Evolutionary conservation across 225 moss, liverwort and hornwort genomes (phyloP).

Genomic region (Antitrichia curtipendula): DNA sequence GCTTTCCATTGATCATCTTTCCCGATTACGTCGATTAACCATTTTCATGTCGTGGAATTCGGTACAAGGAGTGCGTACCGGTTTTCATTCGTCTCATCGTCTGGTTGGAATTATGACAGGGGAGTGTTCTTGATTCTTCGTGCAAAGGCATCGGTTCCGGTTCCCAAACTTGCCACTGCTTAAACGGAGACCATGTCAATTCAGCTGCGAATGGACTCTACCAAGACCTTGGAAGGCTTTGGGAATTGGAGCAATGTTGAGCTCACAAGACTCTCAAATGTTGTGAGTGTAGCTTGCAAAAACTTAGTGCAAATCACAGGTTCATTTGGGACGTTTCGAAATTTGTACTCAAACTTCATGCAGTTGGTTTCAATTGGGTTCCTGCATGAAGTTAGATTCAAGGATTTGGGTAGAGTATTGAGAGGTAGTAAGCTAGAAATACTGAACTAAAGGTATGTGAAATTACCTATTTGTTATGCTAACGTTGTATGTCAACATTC

Average conservation of each 20-base stretch:
- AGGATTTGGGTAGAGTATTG: background rate
- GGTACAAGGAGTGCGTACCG: background rate
- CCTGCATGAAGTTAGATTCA: background rate
- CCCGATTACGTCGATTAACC: background rate
- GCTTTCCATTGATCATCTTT: background rate
- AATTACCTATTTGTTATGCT: background rate
- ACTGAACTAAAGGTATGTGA: background rate
- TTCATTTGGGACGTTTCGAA: background rate
- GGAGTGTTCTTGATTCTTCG: slow-evolving; percentile 50
- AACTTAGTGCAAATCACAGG: background rate
- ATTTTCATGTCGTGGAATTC: background rate
- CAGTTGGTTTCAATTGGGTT: background rate
- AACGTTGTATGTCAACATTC: background rate
- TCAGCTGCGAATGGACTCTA: background rate
- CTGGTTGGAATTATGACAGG: background rate
- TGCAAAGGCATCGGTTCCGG: slow-evolving; percentile 6
- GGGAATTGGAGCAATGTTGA: background rate
- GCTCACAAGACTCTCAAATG: background rate
- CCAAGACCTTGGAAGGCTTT: background rate
- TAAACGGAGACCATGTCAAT: background rate
- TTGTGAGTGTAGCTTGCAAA: background rate
- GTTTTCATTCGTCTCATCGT: background rate
- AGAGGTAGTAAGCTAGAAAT: background rate
- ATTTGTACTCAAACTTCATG: background rate
- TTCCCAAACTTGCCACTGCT: slow-evolving; percentile 27